Conservation (phyloP, 805 yeast genomes). For the Cyberlindnera bimundalis region DNA sequence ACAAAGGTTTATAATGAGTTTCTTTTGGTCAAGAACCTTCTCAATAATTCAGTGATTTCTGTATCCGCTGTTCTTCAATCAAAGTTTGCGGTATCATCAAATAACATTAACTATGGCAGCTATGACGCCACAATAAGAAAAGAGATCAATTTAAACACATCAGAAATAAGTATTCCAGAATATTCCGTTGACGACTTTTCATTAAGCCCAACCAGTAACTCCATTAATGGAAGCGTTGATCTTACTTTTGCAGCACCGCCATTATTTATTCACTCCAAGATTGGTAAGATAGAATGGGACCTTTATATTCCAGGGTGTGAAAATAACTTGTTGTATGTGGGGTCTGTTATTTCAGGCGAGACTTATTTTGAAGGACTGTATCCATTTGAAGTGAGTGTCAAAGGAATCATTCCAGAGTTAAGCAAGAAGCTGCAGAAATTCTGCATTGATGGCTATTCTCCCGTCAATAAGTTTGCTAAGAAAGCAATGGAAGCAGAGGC, state of each 20-base stretch:
- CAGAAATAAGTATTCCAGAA: not conserved
- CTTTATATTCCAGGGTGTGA: conserved; percentile 18
- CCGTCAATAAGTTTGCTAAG: conserved; percentile 18
- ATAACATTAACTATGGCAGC: conserved; percentile 3
- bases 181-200: not conserved
- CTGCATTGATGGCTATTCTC: conserved; percentile 23
- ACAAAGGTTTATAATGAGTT: conserved; percentile 8
- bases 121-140: conserved; percentile 4
- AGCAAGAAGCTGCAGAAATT: conserved; percentile 5
- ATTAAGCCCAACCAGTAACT: not conserved
- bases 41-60: not conserved
- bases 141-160: not conserved
- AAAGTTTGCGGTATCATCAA: conserved; percentile 1
- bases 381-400: not conserved
- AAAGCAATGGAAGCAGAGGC: conserved; percentile 4
- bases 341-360: conserved; percentile 3
- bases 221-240: not conserved
- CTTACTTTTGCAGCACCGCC: conserved; percentile 1
- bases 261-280: not conserved
- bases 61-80: conserved; percentile 8
- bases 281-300: conserved; percentile 22
- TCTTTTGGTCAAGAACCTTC: conserved; percentile 6
- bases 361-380: not conserved
- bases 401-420: conserved; percentile 7
- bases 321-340: conserved; percentile 12